Evolutionary conservation across 805 yeast species (phyloP), one percentile per base, ranked within the genome.

Genomic region (Ogataea naganishii): DNA sequence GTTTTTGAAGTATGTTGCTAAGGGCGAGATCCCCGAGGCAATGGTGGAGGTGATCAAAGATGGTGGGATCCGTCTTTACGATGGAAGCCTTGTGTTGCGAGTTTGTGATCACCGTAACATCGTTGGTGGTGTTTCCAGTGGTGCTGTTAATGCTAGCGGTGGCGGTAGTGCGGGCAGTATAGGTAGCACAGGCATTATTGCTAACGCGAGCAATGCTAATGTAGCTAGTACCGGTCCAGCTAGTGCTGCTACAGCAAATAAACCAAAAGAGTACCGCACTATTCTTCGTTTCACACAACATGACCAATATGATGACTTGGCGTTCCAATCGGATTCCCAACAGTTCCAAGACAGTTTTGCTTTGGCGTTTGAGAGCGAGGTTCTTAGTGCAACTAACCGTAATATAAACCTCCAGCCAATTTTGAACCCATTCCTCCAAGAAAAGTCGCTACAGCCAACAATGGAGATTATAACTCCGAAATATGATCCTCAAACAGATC

Each of bases 1-100:
- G 38, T 92, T 92, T 44, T 58, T 89, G 36, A 75, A 78, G 39
- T 81, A 76, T 46, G 80, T 89, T 8, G 78, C 86, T 11, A 63
- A 72, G 32, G 94, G 89, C 30, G 79, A 77, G 44, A 83, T 89
- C 10, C 96, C 96, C 1, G 81, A 84, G 23, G 84, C 94, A 10
- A 75, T 89, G 49, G 75, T 86, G 42, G 97, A 92, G 56, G 81
- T 89, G 7, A 66, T 92, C 26, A 75, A 81, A 46, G 97, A 89
- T 51, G 83, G 89, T 21, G 80, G 88, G 13, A 72, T 88, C 20
- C 72, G 74, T 36, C 71, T 85, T 31, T 89, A 84, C 51, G 96
- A 92, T 49, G 96, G 96, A 0, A 83, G 94, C 51, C 61, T 89
- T 23, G 82, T 89, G 11, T 54, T 89, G 28, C 84, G 84, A 48